These are phyloP conservation scores for Pythium biforme DNA, from an alignment of 352 stramenopile species.

Conservation along the genomic window DNA sequence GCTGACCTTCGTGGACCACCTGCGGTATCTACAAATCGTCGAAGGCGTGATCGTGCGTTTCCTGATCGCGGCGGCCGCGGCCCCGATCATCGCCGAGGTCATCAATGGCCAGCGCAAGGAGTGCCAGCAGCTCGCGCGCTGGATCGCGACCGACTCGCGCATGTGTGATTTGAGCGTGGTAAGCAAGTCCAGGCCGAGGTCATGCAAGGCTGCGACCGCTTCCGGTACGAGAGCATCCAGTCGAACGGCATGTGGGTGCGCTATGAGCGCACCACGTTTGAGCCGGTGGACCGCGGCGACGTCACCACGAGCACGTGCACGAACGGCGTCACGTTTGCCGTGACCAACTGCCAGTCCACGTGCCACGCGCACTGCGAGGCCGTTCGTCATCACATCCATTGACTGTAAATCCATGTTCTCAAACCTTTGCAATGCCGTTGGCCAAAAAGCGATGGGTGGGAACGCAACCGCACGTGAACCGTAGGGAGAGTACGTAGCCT, in stretches of 20 bases:
- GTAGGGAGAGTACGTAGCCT: too few relatives aligned
- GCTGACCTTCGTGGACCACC: not conserved
- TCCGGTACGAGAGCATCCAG: constrained; percentile 5
- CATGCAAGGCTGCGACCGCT: constrained; percentile 5
- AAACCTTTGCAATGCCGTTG: too few relatives aligned
- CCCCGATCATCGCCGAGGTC: not conserved
- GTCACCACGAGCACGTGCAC: constrained; percentile 7
- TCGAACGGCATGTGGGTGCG: constrained; percentile 15
- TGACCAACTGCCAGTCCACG: constrained; percentile 12
- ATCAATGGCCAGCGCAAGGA: constrained; percentile 2
- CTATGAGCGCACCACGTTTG: constrained; percentile 20
- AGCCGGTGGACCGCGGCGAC: constrained; percentile 2
- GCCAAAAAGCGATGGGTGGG: too few relatives aligned
- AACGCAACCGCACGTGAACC: too few relatives aligned
- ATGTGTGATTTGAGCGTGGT: constrained; percentile 5
- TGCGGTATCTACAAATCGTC: not conserved
- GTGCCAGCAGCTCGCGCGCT: constrained; percentile 15
- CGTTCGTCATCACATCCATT: too few relatives aligned
- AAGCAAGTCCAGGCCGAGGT: constrained; percentile 5
- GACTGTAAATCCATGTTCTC: too few relatives aligned
- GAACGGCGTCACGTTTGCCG: constrained; percentile 3
- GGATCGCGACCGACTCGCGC: constrained; percentile 2
- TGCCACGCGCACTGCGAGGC: constrained; percentile 5
- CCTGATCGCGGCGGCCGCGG: not conserved
- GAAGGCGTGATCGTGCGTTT: constrained; percentile 1